These are phyloP conservation scores for Claviceps sorghi DNA, from an alignment of 2,329 filamentous ascomycete genomes.

Conservation along the genomic window DNA sequence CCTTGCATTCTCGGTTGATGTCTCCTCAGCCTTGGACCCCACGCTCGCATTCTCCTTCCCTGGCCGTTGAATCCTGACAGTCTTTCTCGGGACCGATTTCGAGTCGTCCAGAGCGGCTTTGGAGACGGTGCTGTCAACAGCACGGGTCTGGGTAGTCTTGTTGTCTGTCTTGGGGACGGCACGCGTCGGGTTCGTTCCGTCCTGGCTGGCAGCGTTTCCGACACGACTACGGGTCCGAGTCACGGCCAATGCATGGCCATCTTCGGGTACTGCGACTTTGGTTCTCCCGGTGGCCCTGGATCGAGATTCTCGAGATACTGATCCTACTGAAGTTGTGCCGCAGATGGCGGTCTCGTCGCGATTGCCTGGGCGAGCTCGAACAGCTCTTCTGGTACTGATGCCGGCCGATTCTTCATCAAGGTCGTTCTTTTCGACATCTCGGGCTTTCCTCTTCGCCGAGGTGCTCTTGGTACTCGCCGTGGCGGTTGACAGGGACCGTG, in stretches of 20 bases:
- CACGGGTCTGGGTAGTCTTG: slow-evolving; percentile 17
- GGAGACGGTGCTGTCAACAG: slow-evolving; percentile 10
- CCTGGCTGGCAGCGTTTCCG: slow-evolving; percentile 22
- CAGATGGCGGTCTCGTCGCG: slow-evolving; percentile 12
- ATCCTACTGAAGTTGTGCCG: slow-evolving; percentile 1
- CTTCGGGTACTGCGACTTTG: slow-evolving; percentile 11
- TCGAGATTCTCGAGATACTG: slow-evolving; percentile 7
- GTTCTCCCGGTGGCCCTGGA: slow-evolving; percentile 15
- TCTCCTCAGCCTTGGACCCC: slow-evolving; percentile 21
- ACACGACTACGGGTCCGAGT: slow-evolving; percentile 26
- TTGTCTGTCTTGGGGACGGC: slow-evolving; percentile 15
- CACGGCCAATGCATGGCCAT: slow-evolving; percentile 9
- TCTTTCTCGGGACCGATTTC: slow-evolving; percentile 40
- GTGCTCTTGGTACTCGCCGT: slow-evolving; percentile 20
- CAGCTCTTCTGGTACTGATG: slow-evolving; percentile 21
- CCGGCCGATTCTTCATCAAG: slow-evolving; percentile 22
- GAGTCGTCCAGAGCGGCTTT: slow-evolving; percentile 19
- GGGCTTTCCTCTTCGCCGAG: slow-evolving; percentile 33
- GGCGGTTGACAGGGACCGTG: slow-evolving; percentile 24
- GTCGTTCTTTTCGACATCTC: slow-evolving; percentile 38
- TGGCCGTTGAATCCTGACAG: slow-evolving; percentile 47
- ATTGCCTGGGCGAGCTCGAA: slow-evolving; percentile 31
- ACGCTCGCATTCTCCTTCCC: slow-evolving; percentile 50
- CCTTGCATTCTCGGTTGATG: slow-evolving; percentile 16
- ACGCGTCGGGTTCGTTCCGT: slow-evolving; percentile 12